phyloP scores from a whole-genome alignment of 768 basidiomycete species.

The Lactarius psammicola region DNA sequence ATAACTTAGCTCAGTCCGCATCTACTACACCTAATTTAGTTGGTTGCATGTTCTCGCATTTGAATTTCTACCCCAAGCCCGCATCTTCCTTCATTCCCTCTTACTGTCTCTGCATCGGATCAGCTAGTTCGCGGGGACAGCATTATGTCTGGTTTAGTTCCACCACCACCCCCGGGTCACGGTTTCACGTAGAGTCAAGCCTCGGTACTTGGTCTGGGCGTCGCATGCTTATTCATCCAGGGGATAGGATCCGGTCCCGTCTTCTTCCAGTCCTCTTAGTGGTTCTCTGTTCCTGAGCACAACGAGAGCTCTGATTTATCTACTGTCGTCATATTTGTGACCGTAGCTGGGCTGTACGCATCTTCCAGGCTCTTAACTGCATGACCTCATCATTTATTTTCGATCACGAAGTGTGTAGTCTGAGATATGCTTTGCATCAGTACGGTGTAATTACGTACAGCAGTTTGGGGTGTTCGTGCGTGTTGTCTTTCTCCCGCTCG shows the following conservation, averaged over 20 bases:
- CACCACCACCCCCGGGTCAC: not conserved
- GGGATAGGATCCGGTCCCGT: conserved; percentile 11
- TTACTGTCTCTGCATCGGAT: not conserved
- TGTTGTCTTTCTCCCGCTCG: not conserved
- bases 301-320: not conserved
- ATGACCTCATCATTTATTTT: not conserved
- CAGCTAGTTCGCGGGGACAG: not conserved
- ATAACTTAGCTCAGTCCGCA: too few species aligned
- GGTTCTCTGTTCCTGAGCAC: conserved; percentile 3
- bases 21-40: too few species aligned
- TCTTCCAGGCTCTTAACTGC: not conserved
- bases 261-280: not conserved
- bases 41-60: not conserved
- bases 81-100: not conserved
- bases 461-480: not conserved
- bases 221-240: conserved; percentile 3
- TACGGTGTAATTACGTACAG: conserved; percentile 3
- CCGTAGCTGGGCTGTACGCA: conserved; percentile 5
- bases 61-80: not conserved
- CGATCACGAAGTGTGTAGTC: conserved; percentile 2
- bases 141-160: not conserved
- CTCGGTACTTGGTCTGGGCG: not conserved
- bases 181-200: not conserved
- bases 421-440: conserved; percentile 1
- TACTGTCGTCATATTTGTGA: conserved; percentile 3